Evolutionary conservation across 202 grass and related monocot genomes (phyloP).

Genomic region (Eragrostis tef): DNA sequence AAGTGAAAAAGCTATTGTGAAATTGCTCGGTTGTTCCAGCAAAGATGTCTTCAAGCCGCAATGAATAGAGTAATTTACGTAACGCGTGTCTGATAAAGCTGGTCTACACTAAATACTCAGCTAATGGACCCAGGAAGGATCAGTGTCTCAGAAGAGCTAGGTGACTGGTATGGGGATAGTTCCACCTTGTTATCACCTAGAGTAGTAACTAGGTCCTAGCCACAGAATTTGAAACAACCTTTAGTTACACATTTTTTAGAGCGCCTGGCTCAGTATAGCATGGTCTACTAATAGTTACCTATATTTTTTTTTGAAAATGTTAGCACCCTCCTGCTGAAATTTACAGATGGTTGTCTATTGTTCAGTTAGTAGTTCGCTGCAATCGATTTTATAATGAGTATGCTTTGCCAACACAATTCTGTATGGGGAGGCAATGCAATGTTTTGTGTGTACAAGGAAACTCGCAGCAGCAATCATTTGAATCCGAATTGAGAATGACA

Average conservation of each 20-base stretch:
- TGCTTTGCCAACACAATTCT: neutral
- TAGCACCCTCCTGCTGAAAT: neutral
- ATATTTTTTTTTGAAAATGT: neutral
- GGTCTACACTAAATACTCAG: too few relatives aligned
- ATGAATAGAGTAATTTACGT: neutral
- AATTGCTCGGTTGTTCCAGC: slow-evolving; percentile 12
- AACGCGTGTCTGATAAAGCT: slow-evolving; percentile 22
- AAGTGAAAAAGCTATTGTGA: neutral
- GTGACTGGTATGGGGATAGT: neutral
- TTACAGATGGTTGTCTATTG: slow-evolving; percentile 7
- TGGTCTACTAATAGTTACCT: neutral
- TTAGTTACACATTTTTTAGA: neutral
- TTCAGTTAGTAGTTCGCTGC: neutral
- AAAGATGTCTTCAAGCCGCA: slow-evolving; percentile 18
- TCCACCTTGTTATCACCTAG: neutral
- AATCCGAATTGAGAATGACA: neutral
- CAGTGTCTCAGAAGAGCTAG: neutral
- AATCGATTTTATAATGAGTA: slow-evolving; percentile 30
- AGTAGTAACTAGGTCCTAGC: neutral
- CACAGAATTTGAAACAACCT: too few relatives aligned
- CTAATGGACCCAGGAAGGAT: neutral
- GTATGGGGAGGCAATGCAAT: neutral
- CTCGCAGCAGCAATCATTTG: neutral
- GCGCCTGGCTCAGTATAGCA: neutral
- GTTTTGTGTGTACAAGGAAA: neutral